These are phyloP conservation scores for Xerocomellus amylosporus DNA, from an alignment of 768 basidiomycete species.

Conservation along the genomic window DNA sequence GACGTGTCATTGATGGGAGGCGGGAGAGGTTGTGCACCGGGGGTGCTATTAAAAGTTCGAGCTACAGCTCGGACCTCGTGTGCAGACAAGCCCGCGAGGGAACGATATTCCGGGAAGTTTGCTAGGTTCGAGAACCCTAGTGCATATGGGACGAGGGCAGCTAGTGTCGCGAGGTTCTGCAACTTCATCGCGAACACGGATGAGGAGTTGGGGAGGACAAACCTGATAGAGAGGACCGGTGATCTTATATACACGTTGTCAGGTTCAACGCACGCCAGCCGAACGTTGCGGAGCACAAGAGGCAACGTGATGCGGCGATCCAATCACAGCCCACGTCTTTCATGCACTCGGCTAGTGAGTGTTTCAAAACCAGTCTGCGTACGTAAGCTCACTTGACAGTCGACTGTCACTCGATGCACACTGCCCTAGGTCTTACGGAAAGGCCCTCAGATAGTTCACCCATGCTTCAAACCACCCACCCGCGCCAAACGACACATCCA, in stretches of 20 bases:
- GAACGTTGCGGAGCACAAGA: too few relatives aligned
- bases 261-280: too few relatives aligned
- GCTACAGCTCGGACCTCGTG: constrained; percentile 15
- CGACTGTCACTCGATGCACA: too few relatives aligned
- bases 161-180: constrained; percentile 4
- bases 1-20: constrained; percentile 24
- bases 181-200: not conserved
- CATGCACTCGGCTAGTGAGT: too few relatives aligned
- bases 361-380: too few relatives aligned
- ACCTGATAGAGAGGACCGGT: not conserved
- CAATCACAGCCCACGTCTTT: too few relatives aligned
- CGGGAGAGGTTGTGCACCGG: constrained; percentile 24
- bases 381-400: too few relatives aligned
- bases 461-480: too few relatives aligned
- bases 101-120: constrained; percentile 21
- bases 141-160: constrained; percentile 3
- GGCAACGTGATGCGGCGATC: too few relatives aligned
- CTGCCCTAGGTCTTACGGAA: too few relatives aligned
- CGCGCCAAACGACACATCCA: too few relatives aligned
- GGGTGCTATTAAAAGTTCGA: constrained; percentile 14
- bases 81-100: constrained; percentile 19
- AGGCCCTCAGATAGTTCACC: too few relatives aligned
- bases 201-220: not conserved
- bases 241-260: constrained; percentile 2
- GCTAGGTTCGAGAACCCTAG: constrained; percentile 14